Evolutionary conservation across 768 basidiomycete genomes (phyloP), one percentile per base, ranked within the genome.

Genomic region (Sutorius australiensis): DNA sequence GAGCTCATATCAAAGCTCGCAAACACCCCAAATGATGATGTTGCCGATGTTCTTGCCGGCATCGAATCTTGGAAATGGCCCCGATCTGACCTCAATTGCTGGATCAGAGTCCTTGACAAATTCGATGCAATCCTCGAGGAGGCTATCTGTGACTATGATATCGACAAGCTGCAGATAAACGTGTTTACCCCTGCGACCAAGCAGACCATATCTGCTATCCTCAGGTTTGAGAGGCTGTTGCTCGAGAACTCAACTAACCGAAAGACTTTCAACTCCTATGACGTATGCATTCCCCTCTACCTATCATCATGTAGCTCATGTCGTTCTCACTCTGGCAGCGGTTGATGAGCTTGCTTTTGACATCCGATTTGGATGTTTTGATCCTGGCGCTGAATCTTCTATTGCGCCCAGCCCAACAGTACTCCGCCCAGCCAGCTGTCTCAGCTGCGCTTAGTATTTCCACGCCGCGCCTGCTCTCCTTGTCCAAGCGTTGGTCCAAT

Each of bases 171-270:
- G 5, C 95, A 98, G 70, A 70, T 85, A 32, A 86, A 84, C 51
- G 78, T 80, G 24, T 97, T 98, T 65, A 82, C 84, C 2, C 82
- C 87, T 0, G 70, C 75, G 39, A 85, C 84, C 24, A 95, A 93
- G 77, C 79, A 79, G 52, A 75, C 83, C 3, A 67, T 98, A 12
- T 82, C 85, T 56, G 86, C 89, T 67, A 87, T 99, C 59, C 80
- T 99, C 55, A 79, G 84, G 59, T 94, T 99, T 59, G 85, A 93
- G 74, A 81, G 90, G 56, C 73, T 98, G 36, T 74, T 99, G 47
- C 76, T 99, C 63, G 97, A 98, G 74, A 97, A 98, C 69, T 95
- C 94, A 43, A 99, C 97, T 37, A 98, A 95, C 68, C 78, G 97
- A 64, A 98, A 98, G 76, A 89, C 94, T 53, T 99, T 87, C 73